A percentile compares a stretch with the other conserved stretches of the same genome.
phyloP scores from a whole-genome alignment of 1,284 basidiomycete species.

The Prillingera fragicola region DNA sequence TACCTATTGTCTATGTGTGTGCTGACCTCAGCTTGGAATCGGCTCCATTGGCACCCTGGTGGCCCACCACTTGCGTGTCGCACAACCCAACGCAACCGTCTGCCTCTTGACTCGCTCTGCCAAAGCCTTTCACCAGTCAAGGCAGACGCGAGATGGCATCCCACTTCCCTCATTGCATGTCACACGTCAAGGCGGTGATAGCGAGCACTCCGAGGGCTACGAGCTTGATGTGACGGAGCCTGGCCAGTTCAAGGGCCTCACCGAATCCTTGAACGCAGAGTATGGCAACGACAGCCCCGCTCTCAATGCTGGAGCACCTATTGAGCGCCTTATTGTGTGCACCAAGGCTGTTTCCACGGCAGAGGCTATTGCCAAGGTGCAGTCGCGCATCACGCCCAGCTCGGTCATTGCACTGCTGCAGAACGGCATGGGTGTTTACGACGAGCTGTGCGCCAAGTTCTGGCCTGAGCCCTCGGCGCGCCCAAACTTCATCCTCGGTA shows the following conservation, averaged over 20 bases:
- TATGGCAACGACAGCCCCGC: neutral
- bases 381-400: slow-evolving; percentile 59
- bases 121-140: slow-evolving; percentile 1
- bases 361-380: slow-evolving; percentile 57
- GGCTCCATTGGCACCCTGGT: slow-evolving; percentile 76
- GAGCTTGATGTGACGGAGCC: slow-evolving; percentile 18
- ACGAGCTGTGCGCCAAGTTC: slow-evolving; percentile 61
- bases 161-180: slow-evolving; percentile 2
- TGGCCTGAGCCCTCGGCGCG: slow-evolving; percentile 68
- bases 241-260: neutral
- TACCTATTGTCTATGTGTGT: neutral
- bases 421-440: slow-evolving; percentile 86
- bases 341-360: slow-evolving; percentile 70
- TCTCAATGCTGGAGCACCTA: slow-evolving; percentile 28
- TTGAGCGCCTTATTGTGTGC: slow-evolving; percentile 72
- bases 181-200: slow-evolving; percentile 7
- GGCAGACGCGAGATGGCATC: neutral
- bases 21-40: slow-evolving; percentile 54
- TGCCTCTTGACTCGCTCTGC: slow-evolving; percentile 60
- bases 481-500: slow-evolving; percentile 80
- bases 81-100: slow-evolving; percentile 54
- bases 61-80: slow-evolving; percentile 66
- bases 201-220: slow-evolving; percentile 18
- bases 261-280: neutral
- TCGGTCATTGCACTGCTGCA: slow-evolving; percentile 85